A percentile compares a stretch with the other conserved stretches of the same genome.
Evolutionary conservation across 2,329 filamentous ascomycete species (phyloP).

Genomic region (Bimuria novae-zelandiae): DNA sequence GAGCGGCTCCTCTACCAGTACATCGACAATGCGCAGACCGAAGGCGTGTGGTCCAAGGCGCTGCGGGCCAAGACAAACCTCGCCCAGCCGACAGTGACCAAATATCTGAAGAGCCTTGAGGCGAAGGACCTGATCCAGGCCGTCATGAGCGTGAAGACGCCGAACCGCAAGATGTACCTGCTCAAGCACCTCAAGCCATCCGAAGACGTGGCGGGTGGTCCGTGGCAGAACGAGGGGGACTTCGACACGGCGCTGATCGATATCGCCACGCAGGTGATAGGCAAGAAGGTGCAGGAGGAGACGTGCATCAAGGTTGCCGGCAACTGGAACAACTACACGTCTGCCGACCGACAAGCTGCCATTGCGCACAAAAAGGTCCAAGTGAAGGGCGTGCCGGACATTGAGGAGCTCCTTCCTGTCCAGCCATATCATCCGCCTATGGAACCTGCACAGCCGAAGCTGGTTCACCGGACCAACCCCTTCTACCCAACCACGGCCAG

Average conservation of each 20-base stretch:
- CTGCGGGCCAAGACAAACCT: conserved; percentile 80
- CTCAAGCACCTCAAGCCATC: conserved; percentile 81
- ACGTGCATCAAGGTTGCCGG: conserved; percentile 67
- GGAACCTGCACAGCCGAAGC: conserved; percentile 25
- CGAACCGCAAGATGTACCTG: conserved; percentile 95
- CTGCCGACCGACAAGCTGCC: conserved; percentile 41
- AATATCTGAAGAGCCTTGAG: conserved; percentile 82
- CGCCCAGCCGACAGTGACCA: conserved; percentile 81
- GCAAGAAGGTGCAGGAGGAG: conserved; percentile 70
- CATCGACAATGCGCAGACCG: conserved; percentile 82
- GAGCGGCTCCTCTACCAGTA: conserved; percentile 86
- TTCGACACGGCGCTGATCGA: conserved; percentile 89
- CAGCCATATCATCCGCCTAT: conserved; percentile 29
- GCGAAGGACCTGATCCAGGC: conserved; percentile 80
- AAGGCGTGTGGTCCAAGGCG: conserved; percentile 89
- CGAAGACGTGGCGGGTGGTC: conserved; percentile 88
- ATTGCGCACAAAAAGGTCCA: conserved; percentile 45
- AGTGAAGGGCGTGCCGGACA: conserved; percentile 35
- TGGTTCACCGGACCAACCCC: conserved; percentile 67
- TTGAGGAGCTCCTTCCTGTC: conserved; percentile 38
- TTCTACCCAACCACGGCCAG: conserved; percentile 80
- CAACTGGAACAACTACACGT: conserved; percentile 48
- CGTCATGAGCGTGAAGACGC: conserved; percentile 90
- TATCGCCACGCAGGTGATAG: conserved; percentile 72
- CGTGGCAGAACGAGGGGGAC: conserved; percentile 91